Evolutionary conservation across 352 stramenopile species (phyloP), one percentile per base, ranked within the genome.

Genomic region (Phytophthora sp.): DNA sequence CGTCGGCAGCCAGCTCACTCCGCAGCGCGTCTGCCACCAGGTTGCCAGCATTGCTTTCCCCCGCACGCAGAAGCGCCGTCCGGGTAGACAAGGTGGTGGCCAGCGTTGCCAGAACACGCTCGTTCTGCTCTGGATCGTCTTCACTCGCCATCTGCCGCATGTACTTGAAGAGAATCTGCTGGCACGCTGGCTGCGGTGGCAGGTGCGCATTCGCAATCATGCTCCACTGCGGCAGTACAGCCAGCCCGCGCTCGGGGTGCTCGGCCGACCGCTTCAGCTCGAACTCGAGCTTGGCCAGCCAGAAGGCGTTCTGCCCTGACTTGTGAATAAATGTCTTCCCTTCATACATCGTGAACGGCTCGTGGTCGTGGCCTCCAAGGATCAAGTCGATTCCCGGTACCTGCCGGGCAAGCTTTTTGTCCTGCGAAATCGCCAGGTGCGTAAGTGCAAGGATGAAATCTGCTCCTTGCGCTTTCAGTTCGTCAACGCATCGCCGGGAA

Each of bases 311-410:
- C 59, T 95, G 87, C 7, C 90, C 90, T 31, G 84, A 95, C 61
- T 97, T 97, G 79, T 96, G 91, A 28, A 97, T 88, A 31, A 97
- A 78, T 1, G 89, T 95, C 21, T 88, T 77, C 54, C 82, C 66
- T 58, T 92, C 73, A 42, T 94, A 89, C 44, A 92, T 53, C 37
- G 91, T 92, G 48, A 97, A 89, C 0, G 88, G 88, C 34, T 97
- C 89, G 62, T 98, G 93, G 61, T 98, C 93, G 63, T 98, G 93
- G 10, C 93, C 91, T 12, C 92, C 92, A 17, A 98, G 73, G 31
- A 97, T 83, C 37, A 97, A 50, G 46, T 97, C 77, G 27, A 96
- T 94, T 6, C 84, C 84, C 5, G 78, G 76, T 21, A 90, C 74
- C 34, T 75, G 75, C 3, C 73, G 64, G 1, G 85, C 85, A 27